Percentiles rank a stretch among this genome's conserved stretches.
These are phyloP conservation scores for Trichosporon coremiiforme DNA, from an alignment of 1,284 basidiomycete species.

Conservation along the genomic window DNA sequence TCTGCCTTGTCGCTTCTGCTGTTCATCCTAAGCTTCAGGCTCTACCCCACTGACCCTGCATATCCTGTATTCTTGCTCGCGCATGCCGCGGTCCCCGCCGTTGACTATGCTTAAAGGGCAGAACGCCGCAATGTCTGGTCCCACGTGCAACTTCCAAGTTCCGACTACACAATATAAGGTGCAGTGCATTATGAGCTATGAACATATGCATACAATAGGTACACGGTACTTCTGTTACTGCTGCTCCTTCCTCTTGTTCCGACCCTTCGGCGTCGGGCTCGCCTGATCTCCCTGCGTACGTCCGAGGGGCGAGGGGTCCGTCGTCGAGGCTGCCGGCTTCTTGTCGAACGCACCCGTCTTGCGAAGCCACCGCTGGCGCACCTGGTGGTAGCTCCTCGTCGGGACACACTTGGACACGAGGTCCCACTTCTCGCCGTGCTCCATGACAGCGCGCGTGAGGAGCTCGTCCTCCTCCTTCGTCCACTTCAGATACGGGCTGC, in stretches of 20 bases:
- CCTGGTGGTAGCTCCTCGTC: constrained; percentile 54
- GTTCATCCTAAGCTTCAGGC: neutral
- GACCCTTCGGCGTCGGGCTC: constrained; percentile 31
- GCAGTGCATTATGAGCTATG: neutral
- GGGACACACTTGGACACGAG: constrained; percentile 54
- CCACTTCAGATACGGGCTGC: constrained; percentile 54
- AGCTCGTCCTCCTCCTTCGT: constrained; percentile 56
- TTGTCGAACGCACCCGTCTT: constrained; percentile 56
- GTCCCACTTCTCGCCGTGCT: constrained; percentile 56
- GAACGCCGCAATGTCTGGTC: neutral
- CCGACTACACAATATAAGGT: neutral
- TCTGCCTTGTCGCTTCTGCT: neutral
- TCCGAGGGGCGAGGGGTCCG: constrained; percentile 28
- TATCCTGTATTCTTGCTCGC: too few relatives aligned
- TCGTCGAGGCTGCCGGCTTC: constrained; percentile 35
- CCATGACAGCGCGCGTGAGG: constrained; percentile 51
- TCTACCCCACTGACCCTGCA: neutral
- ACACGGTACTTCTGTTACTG: constrained; percentile 6
- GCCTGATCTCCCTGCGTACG: constrained; percentile 25
- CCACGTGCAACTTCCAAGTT: neutral
- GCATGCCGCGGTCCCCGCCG: neutral
- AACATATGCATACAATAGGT: constrained; percentile 16
- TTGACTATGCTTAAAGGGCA: neutral
- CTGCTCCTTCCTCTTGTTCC: constrained; percentile 23
- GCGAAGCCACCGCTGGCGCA: constrained; percentile 52